Base-by-base conservation (phyloP, 352 stramenopile species). In the Salisapilia sapeloensis region DNA sequence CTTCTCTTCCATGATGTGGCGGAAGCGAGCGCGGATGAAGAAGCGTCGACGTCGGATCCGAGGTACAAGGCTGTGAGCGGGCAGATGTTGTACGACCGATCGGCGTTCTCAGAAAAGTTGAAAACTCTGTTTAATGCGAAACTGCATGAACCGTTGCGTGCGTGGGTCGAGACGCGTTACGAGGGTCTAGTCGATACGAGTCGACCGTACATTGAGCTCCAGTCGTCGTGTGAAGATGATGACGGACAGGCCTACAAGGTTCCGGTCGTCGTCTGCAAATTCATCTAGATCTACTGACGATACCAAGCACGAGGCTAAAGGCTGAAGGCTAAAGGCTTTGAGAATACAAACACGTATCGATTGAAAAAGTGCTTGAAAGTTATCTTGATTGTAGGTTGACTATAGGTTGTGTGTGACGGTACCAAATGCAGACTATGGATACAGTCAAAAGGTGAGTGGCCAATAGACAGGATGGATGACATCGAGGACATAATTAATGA, bases 11-110 rank as follows among this genome's bases (percentile, higher is more conserved):
- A 89, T 37, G 15, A 35, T 7, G 64, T 82, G 19, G 74, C 74
- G 1, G 74, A 89, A 46, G 57, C 60, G 22, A 37, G 40, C 14
- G 49, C 46, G 4, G 69, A 50, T n/a, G 58, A 76, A 16, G 70
- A 84, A 28, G n/a, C n/a, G n/a, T n/a, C n/a, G n/a, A n/a, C n/a
- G n/a, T n/a, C n/a, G n/a, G 66, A 87, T 38, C 27, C 47, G 30
- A 65, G 65, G 19, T 85, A 67, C 50, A 46, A 57, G 22, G 48
- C 45, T 15, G 70, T 89, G 22, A 84, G 74, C 25, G 74, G 74
- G 0, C 56, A 84, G 38, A 89, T 89, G 74, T 50, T 89, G 15
- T 89, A 86, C 55, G 64, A 89, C 50, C 70, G 74, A 51, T 83
- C 80, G 30, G 70, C 64, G 18, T 85, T 70, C 40, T 60, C 48